Evolutionary conservation across 352 stramenopile species (phyloP).

Genomic region (Elongisporangium undulatum): DNA sequence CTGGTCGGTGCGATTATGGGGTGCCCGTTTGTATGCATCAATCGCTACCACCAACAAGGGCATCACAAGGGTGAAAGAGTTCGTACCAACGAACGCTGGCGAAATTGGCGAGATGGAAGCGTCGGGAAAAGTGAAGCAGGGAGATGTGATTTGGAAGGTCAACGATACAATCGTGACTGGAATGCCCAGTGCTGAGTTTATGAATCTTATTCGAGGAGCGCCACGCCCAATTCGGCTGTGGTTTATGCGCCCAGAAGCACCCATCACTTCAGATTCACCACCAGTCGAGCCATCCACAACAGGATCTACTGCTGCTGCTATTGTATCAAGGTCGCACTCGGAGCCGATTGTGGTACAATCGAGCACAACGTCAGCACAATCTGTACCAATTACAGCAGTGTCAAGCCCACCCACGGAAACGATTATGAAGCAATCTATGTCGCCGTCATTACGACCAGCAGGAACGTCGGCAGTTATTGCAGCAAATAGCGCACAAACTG

Average conservation of each 20-base stretch:
- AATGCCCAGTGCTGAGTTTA: constrained; percentile 34
- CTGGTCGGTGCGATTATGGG: constrained; percentile 43
- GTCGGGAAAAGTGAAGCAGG: constrained; percentile 35
- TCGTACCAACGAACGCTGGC: constrained; percentile 43
- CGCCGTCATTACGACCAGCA: constrained; percentile 1
- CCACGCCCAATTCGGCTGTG: constrained; percentile 40
- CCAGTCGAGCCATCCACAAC: background rate
- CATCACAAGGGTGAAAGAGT: constrained; percentile 47
- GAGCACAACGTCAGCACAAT: background rate
- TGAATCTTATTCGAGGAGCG: constrained; percentile 40
- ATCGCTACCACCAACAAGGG: constrained; percentile 48
- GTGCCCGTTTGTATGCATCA: constrained; percentile 53
- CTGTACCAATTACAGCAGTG: background rate
- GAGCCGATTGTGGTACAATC: background rate
- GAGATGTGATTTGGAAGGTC: constrained; percentile 55
- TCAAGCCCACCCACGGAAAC: background rate
- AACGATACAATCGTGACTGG: constrained; percentile 24
- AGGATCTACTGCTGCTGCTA: background rate
- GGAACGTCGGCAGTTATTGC: background rate
- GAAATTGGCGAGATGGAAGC: constrained; percentile 56
- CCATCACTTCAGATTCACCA: background rate
- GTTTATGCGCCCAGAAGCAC: constrained; percentile 12
- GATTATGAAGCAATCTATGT: background rate
- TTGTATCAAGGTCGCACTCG: background rate
- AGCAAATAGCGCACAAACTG: background rate